These are phyloP conservation scores for Amylostereum chailletii DNA, from an alignment of 1,284 basidiomycete species.

Conservation along the genomic window DNA sequence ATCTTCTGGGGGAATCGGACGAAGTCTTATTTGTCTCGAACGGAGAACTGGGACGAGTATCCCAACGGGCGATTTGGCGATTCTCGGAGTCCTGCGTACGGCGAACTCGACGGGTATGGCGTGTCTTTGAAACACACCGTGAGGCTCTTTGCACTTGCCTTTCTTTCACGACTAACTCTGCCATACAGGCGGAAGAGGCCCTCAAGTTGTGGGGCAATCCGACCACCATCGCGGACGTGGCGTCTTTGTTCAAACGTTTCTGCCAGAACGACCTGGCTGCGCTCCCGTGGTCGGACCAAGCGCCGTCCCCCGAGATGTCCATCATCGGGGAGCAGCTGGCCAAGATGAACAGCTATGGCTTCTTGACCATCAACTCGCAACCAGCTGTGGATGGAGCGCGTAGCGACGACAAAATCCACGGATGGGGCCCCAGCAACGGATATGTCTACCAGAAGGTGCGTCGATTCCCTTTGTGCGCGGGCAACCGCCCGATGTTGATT, in stretches of 20 bases:
- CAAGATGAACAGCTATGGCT: slow-evolving; percentile 84
- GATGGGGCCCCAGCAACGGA: slow-evolving; percentile 92
- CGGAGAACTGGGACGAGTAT: slow-evolving; percentile 98
- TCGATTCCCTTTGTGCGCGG: slow-evolving; percentile 1
- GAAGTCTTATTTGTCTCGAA: slow-evolving; percentile 86
- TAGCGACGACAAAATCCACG: slow-evolving; percentile 82
- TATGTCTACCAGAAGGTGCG: slow-evolving; percentile 95
- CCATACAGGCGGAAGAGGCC: slow-evolving; percentile 72
- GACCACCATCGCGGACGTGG: slow-evolving; percentile 55
- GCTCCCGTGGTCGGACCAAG: slow-evolving; percentile 94
- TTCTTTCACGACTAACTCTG: slow-evolving; percentile 1
- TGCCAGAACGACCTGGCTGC: slow-evolving; percentile 65
- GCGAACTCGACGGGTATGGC: slow-evolving; percentile 94
- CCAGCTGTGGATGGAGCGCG: slow-evolving; percentile 91
- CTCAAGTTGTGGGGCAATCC: slow-evolving; percentile 86
- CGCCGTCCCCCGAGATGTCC: slow-evolving; percentile 77
- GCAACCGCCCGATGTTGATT: not conserved
- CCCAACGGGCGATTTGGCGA: slow-evolving; percentile 99
- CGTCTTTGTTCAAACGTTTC: slow-evolving; percentile 74
- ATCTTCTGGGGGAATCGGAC: slow-evolving; percentile 95
- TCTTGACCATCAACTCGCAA: slow-evolving; percentile 97
- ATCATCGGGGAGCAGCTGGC: slow-evolving; percentile 78
- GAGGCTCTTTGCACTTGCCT: slow-evolving; percentile 18
- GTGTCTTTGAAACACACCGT: slow-evolving; percentile 79
- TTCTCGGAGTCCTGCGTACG: slow-evolving; percentile 93